These are phyloP conservation scores for Suhomyces canberraensis DNA, from an alignment of 805 yeast genomes.

Conservation along the genomic window DNA sequence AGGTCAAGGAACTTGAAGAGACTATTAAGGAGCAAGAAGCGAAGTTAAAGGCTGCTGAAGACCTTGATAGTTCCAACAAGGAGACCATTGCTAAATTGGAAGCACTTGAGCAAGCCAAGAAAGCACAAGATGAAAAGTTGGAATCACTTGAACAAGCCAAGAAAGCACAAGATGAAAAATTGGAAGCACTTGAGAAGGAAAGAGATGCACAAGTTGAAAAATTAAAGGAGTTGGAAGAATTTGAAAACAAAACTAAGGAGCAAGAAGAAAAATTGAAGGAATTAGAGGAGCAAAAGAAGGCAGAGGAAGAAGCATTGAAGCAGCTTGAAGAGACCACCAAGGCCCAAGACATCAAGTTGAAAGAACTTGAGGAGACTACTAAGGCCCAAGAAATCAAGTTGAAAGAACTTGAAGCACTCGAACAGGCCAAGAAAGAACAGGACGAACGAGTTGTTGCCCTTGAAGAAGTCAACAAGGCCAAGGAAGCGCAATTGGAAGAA, in stretches of 20 bases:
- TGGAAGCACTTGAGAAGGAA: background rate
- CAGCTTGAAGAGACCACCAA: background rate
- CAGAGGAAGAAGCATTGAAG: background rate
- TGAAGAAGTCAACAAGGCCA: background rate
- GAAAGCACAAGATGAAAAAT: background rate
- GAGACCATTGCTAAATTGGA: background rate
- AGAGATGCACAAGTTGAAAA: too few relatives aligned
- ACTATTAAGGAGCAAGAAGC: background rate
- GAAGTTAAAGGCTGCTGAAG: background rate
- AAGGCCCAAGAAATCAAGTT: background rate
- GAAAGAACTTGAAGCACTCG: background rate
- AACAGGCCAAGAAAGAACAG: background rate
- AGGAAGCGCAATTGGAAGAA: background rate
- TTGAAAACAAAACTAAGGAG: slow-evolving; percentile 1
- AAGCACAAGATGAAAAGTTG: background rate
- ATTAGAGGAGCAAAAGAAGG: background rate
- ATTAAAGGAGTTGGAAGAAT: background rate
- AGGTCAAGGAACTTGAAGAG: background rate
- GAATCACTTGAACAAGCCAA: background rate
- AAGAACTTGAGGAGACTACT: background rate
- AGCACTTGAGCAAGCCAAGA: background rate
- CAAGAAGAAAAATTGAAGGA: background rate
- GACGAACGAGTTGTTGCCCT: background rate
- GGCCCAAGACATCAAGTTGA: background rate
- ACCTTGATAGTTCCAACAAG: background rate